Evolutionary conservation across 169 alveolate genomes (phyloP).

Genomic region (Plasmodium malariae): DNA sequence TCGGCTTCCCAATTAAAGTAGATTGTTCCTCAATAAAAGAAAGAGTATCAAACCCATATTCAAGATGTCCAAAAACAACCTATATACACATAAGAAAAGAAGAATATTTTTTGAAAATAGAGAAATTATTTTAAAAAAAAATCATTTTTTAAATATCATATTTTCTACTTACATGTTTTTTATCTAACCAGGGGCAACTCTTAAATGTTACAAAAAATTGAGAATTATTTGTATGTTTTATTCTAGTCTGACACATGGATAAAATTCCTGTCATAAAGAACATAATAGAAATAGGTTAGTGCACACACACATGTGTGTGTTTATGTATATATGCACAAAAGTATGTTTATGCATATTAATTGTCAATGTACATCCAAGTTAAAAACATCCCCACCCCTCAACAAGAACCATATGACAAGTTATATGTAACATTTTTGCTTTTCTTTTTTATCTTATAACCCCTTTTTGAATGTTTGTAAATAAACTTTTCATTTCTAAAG

Average conservation of each 20-base stretch:
- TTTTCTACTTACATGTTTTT: conserved; percentile 87
- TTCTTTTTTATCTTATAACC: conserved; percentile 65
- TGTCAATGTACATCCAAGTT: too few relatives aligned
- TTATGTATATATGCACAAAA: neutral
- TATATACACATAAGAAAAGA: neutral
- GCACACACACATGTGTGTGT: conserved; percentile 20
- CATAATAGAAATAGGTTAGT: neutral
- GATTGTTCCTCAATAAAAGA: conserved; percentile 86
- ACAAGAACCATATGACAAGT: neutral
- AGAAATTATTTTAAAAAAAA: neutral
- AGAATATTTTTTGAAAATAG: neutral
- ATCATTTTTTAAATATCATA: neutral
- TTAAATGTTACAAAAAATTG: conserved; percentile 94
- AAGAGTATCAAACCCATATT: conserved; percentile 86
- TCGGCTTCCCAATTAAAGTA: conserved; percentile 85
- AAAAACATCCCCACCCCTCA: conserved; percentile 1
- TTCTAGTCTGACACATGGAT: conserved; percentile 89
- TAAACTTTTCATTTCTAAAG: conserved; percentile 87
- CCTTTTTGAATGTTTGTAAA: conserved; percentile 86
- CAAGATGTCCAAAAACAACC: conserved; percentile 91
- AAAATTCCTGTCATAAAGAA: conserved; percentile 79
- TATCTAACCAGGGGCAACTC: conserved; percentile 95
- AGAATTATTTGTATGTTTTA: conserved; percentile 90
- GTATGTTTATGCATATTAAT: too few relatives aligned
- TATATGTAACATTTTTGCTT: neutral